These are phyloP conservation scores for Actinomucor elegans DNA, from an alignment of 371 early-diverging fungal genomes.

Conservation along the genomic window DNA sequence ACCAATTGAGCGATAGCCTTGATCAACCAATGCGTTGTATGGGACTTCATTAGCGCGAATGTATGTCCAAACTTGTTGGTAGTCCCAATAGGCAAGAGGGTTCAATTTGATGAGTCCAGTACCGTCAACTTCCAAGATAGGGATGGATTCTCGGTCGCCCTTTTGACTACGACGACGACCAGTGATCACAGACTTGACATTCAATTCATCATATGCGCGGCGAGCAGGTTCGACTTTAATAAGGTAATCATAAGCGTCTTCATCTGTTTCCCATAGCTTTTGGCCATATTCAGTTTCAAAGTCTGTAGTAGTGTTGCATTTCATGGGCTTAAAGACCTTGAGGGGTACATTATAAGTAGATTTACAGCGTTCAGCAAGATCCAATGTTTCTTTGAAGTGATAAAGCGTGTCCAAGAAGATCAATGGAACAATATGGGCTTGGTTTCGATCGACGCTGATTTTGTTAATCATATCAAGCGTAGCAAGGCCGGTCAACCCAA, in stretches of 20 bases:
- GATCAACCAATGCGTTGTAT: slow-evolving; percentile 85
- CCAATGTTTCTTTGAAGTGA: slow-evolving; percentile 89
- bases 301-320: slow-evolving; percentile 56
- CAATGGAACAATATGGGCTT: slow-evolving; percentile 70
- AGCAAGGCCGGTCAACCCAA: slow-evolving; percentile 85
- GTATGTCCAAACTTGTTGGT: slow-evolving; percentile 84
- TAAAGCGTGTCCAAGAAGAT: slow-evolving; percentile 93
- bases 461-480: slow-evolving; percentile 76
- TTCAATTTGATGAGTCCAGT: slow-evolving; percentile 87
- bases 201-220: slow-evolving; percentile 78
- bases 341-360: slow-evolving; percentile 72
- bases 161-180: slow-evolving; percentile 90
- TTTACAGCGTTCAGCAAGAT: slow-evolving; percentile 67
- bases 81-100: slow-evolving; percentile 88
- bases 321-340: slow-evolving; percentile 73
- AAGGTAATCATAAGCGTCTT: slow-evolving; percentile 83
- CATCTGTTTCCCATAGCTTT: slow-evolving; percentile 80
- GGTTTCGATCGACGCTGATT: slow-evolving; percentile 54
- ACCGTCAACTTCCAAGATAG: slow-evolving; percentile 81
- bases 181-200: slow-evolving; percentile 80
- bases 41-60: slow-evolving; percentile 86
- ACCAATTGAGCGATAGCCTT: slow-evolving; percentile 91
- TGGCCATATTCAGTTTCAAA: slow-evolving; percentile 76
- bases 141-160: slow-evolving; percentile 77
- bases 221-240: slow-evolving; percentile 94